Conservation (phyloP, 176 grass and related monocot species). For the Oryza australiensis region DNA sequence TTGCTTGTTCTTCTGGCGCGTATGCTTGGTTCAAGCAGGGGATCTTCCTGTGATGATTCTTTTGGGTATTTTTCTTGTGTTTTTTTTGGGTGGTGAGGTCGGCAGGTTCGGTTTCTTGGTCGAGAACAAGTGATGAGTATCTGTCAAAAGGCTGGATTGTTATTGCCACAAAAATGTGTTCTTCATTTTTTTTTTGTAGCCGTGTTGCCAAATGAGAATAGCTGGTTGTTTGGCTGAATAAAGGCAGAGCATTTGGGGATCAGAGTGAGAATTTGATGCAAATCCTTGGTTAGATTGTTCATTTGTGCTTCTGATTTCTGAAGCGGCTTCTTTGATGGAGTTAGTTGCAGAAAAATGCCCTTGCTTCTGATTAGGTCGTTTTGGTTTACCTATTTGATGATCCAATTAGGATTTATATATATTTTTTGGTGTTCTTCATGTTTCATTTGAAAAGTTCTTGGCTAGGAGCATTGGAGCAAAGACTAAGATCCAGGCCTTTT, state of each 20-base stretch:
- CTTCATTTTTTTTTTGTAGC: background rate
- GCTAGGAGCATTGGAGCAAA: background rate
- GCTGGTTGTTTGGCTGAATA: background rate
- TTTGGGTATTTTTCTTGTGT: background rate
- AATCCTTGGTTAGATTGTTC: background rate
- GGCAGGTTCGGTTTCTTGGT: conserved; percentile 25
- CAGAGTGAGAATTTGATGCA: conserved; percentile 5
- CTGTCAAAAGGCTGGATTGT: conserved; percentile 22
- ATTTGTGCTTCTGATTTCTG: background rate
- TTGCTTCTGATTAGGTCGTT: conserved; percentile 21
- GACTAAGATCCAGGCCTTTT: conserved; percentile 42
- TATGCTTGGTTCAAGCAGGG: background rate
- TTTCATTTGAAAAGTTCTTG: conserved; percentile 29
- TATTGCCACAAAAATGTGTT: background rate
- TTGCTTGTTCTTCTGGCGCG: conserved; percentile 5
- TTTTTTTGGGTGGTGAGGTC: background rate
- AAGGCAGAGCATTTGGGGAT: background rate
- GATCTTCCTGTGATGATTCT: background rate
- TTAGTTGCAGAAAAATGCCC: conserved; percentile 22
- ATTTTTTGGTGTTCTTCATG: background rate
- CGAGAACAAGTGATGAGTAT: conserved; percentile 11
- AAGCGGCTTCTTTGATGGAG: conserved; percentile 17
- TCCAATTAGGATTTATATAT: background rate
- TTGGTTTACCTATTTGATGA: background rate
- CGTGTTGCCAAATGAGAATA: background rate